phyloP scores from a whole-genome alignment of 1,284 basidiomycete species.

The Wolfiporia cocos region DNA sequence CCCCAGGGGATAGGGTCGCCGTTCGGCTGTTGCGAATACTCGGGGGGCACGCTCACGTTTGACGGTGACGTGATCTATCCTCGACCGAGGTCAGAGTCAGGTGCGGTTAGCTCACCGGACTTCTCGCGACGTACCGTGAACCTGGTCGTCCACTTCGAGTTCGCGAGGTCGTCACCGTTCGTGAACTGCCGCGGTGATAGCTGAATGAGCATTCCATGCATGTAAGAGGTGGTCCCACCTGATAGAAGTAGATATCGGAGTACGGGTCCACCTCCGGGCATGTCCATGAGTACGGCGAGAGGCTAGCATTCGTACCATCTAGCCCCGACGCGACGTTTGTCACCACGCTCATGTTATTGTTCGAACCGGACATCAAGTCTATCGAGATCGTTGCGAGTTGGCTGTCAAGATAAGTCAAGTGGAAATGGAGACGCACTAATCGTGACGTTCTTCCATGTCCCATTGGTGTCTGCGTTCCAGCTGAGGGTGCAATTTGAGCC shows the following conservation, averaged over 20 bases:
- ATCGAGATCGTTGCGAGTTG: not conserved
- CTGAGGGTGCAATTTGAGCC: constrained; percentile 26
- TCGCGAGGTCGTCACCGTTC: constrained; percentile 22
- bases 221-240: constrained; percentile 19
- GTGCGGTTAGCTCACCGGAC: not conserved
- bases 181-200: constrained; percentile 23
- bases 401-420: not conserved
- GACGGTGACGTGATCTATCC: constrained; percentile 26
- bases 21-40: constrained; percentile 27
- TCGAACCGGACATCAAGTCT: constrained; percentile 37
- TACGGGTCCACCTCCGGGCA: constrained; percentile 34
- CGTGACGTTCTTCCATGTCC: constrained; percentile 31
- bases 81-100: not conserved
- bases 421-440: constrained; percentile 24
- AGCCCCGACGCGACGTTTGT: constrained; percentile 24
- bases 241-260: constrained; percentile 35
- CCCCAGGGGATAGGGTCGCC: constrained; percentile 30
- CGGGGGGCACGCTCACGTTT: constrained; percentile 22
- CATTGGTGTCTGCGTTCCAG: constrained; percentile 25
- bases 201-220: too few species aligned
- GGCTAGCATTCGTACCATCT: constrained; percentile 28
- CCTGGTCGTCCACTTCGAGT: constrained; percentile 32
- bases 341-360: constrained; percentile 31
- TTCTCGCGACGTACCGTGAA: constrained; percentile 35
- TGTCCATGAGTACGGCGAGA: constrained; percentile 30